Percentiles rank a stretch among this genome's conserved stretches.
Evolutionary conservation across 352 stramenopile species (phyloP).

Genomic region (Pythium brassicae): DNA sequence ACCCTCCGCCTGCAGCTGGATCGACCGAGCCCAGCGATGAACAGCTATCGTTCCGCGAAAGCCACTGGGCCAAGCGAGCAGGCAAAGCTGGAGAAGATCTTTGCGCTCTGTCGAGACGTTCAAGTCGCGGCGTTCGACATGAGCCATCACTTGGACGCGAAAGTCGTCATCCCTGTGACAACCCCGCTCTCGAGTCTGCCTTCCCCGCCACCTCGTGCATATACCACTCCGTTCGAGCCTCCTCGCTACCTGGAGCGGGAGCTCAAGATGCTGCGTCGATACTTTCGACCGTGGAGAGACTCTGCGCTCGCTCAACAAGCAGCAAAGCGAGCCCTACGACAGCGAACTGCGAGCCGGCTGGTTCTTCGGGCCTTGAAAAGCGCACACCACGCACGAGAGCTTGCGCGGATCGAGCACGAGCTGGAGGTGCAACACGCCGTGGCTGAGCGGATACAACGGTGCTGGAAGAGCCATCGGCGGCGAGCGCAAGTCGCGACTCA

Average conservation of each 20-base stretch:
- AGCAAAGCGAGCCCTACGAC: constrained; percentile 21
- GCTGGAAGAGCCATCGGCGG: constrained; percentile 17
- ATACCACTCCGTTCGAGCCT: background rate
- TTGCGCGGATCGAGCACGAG: constrained; percentile 4
- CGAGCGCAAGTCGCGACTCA: background rate
- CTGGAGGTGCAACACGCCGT: constrained; percentile 11
- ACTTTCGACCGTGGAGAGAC: constrained; percentile 35
- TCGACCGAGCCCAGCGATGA: background rate
- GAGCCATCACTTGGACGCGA: constrained; percentile 3
- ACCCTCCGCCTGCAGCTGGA: background rate
- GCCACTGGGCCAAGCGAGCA: background rate
- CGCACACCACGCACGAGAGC: constrained; percentile 6
- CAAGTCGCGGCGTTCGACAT: constrained; percentile 16
- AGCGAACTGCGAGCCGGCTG: constrained; percentile 19
- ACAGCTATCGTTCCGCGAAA: background rate
- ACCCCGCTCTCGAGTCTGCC: background rate
- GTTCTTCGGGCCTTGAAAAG: constrained; percentile 22
- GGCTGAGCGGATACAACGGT: constrained; percentile 22
- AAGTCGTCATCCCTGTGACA: background rate
- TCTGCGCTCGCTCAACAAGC: constrained; percentile 16
- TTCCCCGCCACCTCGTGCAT: background rate
- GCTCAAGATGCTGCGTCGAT: constrained; percentile 63
- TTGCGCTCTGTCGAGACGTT: constrained; percentile 13
- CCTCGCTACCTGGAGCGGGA: constrained; percentile 53
- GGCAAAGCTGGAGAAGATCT: constrained; percentile 13